These are phyloP conservation scores for Taiozyma sp. DNA, from an alignment of 1,139 yeast genomes.

Conservation along the genomic window DNA sequence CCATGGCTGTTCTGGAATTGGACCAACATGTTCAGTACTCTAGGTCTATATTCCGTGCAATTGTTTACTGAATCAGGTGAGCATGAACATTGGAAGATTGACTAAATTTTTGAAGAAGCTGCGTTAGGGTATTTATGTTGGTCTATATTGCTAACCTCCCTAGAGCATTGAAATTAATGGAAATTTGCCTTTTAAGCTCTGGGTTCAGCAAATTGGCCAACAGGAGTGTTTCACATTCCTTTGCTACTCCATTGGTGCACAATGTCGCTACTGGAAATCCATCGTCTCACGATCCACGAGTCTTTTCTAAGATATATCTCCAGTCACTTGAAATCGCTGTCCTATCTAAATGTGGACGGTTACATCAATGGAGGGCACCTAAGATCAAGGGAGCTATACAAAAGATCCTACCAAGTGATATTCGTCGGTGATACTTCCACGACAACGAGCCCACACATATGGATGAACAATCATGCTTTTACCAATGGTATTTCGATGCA, in stretches of 20 bases:
- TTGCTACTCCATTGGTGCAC: background rate
- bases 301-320: background rate
- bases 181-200: too few relatives aligned
- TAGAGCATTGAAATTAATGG: background rate
- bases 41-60: constrained; percentile 76
- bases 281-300: background rate
- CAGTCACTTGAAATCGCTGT: too few relatives aligned
- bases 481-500: too few relatives aligned
- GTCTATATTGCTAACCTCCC: background rate
- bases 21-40: constrained; percentile 80
- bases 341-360: background rate
- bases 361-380: too few relatives aligned
- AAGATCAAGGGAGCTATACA: too few relatives aligned
- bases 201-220: too few relatives aligned
- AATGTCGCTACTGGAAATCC: too few relatives aligned
- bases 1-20: constrained; percentile 97
- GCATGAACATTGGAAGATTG: constrained; percentile 39
- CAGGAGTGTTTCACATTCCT: too few relatives aligned
- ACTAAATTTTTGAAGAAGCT: constrained; percentile 18
- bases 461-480: too few relatives aligned
- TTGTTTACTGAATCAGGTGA: constrained; percentile 38
- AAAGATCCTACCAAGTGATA: fast-evolving
- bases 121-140: background rate
- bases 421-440: too few relatives aligned
- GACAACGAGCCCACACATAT: too few relatives aligned